phyloP scores from a whole-genome alignment of 139 green algal species.

The Pseudopediastrum boryanum region DNA sequence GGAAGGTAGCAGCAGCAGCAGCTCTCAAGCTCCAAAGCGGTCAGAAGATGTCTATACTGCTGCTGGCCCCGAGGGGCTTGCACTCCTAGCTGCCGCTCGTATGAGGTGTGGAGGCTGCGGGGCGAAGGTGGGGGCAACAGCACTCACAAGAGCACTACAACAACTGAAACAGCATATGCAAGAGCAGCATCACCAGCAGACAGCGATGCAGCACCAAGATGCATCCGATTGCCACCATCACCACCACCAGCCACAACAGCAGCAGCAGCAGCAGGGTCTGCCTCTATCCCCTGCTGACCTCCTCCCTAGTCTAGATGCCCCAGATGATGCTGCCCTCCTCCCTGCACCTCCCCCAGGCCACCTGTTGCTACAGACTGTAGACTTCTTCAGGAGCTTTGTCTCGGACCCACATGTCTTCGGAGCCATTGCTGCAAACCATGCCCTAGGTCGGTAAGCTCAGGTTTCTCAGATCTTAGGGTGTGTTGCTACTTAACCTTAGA shows the following conservation, averaged over 20 bases:
- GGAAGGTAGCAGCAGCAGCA: constrained; percentile 10
- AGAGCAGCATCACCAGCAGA: neutral
- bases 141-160: constrained; percentile 57
- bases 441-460: constrained; percentile 57
- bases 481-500: no score
- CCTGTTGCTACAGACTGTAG: constrained; percentile 82
- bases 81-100: constrained; percentile 46
- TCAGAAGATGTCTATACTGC: constrained; percentile 37
- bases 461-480: no score
- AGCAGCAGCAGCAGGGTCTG: constrained; percentile 39
- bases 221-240: neutral
- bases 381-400: constrained; percentile 86
- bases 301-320: no score
- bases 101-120: constrained; percentile 95
- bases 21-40: constrained; percentile 6
- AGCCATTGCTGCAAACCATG: constrained; percentile 78
- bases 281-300: constrained; percentile 37
- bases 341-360: constrained; percentile 58
- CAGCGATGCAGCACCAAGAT: constrained; percentile 9
- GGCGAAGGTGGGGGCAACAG: constrained; percentile 73
- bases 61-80: constrained; percentile 53
- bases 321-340: constrained; percentile 80
- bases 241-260: neutral
- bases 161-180: constrained; percentile 44
- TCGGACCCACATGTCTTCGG: constrained; percentile 87